phyloP scores from a whole-genome alignment of 257 asterid species.

The Solanum megistacrolobum region DNA sequence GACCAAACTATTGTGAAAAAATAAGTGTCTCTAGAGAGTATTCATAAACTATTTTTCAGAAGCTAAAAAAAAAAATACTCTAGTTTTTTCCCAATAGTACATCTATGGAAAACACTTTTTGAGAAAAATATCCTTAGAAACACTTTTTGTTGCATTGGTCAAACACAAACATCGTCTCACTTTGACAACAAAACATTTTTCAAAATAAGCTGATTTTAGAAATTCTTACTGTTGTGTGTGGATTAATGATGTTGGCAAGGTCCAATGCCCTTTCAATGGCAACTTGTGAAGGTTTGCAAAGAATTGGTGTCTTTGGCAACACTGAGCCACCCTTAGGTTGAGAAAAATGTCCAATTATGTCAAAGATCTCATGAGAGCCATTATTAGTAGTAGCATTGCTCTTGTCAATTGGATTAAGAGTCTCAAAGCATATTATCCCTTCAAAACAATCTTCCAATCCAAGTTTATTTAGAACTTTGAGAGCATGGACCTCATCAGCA shows the following conservation, averaged over 20 bases:
- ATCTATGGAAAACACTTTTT: too few species aligned
- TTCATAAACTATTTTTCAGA: too few species aligned
- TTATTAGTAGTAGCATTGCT: slow-evolving; percentile 6
- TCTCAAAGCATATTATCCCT: slow-evolving; percentile 89
- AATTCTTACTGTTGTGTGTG: slow-evolving; percentile 61
- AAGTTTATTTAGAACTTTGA: slow-evolving; percentile 50
- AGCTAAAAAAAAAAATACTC: not conserved
- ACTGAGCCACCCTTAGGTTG: slow-evolving; percentile 32
- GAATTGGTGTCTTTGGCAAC: slow-evolving; percentile 75
- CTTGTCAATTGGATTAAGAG: slow-evolving; percentile 69
- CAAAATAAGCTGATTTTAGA: not conserved
- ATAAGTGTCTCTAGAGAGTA: not conserved
- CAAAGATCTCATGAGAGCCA: slow-evolving; percentile 36
- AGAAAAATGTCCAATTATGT: slow-evolving; percentile 66
- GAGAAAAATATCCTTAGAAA: not conserved
- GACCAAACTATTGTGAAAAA: not conserved
- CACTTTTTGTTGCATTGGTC: not conserved
- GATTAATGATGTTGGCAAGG: slow-evolving; percentile 56
- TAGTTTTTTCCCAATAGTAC: not conserved
- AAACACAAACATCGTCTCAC: not conserved
- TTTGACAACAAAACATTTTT: not conserved
- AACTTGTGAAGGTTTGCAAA: slow-evolving; percentile 77
- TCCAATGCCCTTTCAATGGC: slow-evolving; percentile 68
- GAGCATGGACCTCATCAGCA: slow-evolving; percentile 78
- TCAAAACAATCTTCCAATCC: slow-evolving; percentile 89